phyloP scores from a whole-genome alignment of 148 eudicot species.

The Chenopodium formosanum region DNA sequence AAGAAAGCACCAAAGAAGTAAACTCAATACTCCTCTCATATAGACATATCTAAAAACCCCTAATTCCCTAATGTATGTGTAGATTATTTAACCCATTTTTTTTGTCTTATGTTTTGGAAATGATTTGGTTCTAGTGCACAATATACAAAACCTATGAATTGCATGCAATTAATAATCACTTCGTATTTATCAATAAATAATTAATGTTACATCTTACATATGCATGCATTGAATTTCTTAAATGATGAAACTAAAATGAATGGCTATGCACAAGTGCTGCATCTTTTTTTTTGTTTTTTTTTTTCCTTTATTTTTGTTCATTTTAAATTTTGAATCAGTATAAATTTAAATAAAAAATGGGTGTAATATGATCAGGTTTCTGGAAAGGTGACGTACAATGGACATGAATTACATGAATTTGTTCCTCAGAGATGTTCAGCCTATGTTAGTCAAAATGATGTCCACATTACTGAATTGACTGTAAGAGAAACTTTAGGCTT shows the following conservation, averaged over 20 bases:
- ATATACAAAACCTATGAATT: no score
- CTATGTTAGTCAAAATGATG: constrained; percentile 33
- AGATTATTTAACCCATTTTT: no score
- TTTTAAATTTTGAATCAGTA: background rate
- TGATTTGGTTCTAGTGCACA: no score
- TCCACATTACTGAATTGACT: constrained; percentile 28
- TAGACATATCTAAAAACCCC: no score
- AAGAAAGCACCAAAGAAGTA: no score
- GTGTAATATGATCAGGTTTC: constrained; percentile 11
- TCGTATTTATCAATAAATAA: no score
- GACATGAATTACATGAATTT: constrained; percentile 30
- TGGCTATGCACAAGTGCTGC: background rate
- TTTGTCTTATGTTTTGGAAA: no score
- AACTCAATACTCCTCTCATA: no score
- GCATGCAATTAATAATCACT: no score
- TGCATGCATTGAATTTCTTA: background rate
- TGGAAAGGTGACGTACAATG: constrained; percentile 29
- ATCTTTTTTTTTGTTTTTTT: no score
- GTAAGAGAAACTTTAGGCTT: constrained; percentile 30
- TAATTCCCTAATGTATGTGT: no score
- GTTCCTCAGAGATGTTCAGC: constrained; percentile 28
- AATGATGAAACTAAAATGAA: background rate
- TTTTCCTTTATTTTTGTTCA: background rate
- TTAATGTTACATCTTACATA: no score
- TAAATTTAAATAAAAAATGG: background rate